phyloP scores from a whole-genome alignment of 2,329 filamentous ascomycete genomes.

The Diaporthe citriasiana region DNA sequence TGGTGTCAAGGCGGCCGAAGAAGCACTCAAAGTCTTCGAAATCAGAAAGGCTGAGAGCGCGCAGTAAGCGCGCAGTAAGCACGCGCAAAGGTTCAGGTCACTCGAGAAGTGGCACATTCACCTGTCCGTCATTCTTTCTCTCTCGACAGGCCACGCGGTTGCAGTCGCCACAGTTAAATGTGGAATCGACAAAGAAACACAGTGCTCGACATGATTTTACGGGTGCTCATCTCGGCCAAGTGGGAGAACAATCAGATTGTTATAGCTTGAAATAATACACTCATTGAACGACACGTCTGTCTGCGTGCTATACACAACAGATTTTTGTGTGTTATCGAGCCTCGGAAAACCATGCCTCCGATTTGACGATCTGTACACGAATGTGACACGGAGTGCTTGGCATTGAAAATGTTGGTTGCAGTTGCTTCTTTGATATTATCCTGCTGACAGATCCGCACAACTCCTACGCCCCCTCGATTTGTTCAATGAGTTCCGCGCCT shows the following conservation, averaged over 20 bases:
- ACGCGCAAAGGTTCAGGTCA: too few species aligned
- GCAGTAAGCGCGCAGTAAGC: too few species aligned
- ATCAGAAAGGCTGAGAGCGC: slow-evolving; percentile 82
- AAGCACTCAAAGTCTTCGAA: slow-evolving; percentile 83
- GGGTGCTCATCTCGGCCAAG: not conserved
- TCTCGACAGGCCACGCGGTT: not conserved
- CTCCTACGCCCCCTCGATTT: slow-evolving; percentile 65
- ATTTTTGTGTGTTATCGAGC: not conserved
- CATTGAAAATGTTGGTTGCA: not conserved
- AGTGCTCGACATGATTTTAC: not conserved
- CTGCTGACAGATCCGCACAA: too few species aligned
- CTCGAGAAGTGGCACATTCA: not conserved
- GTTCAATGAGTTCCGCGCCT: slow-evolving; percentile 76
- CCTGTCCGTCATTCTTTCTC: slow-evolving; percentile 6
- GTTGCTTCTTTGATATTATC: not conserved
- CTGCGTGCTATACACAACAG: too few species aligned
- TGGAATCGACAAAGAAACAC: not conserved
- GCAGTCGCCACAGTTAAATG: not conserved
- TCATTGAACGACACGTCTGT: not conserved
- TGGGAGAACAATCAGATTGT: not conserved
- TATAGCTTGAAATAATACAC: slow-evolving; percentile 4
- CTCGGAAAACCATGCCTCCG: not conserved
- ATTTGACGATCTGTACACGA: too few species aligned
- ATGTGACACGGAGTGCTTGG: not conserved
- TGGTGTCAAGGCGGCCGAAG: slow-evolving; percentile 92